Base-by-base conservation (phyloP, 495 filamentous ascomycete genomes). In the Bryoglossum gracile region DNA sequence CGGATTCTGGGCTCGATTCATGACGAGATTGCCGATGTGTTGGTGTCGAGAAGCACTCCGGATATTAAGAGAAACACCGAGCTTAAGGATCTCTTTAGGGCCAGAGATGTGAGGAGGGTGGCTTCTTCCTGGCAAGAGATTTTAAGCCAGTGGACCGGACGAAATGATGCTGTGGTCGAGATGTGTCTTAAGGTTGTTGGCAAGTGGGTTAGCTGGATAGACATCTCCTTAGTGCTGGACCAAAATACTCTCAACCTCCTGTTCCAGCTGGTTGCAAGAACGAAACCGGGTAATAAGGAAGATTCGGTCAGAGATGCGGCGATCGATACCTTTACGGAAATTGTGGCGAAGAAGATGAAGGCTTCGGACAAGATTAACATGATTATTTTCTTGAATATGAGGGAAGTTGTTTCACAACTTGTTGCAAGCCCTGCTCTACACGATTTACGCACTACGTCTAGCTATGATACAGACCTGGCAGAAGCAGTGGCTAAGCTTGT, bases 121-220 rank as follows among this genome's bases (percentile, higher is more conserved):
- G 83, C 87, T 34, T 68, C 69, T 45, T 89, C 89, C 2, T 97
- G 92, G 92, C 84, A 89, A 58, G 86, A 95, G 57, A 85, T 99
- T 46, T 71, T 99, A 43, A 76, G 78, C 4, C 76, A 82, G 55
- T 97, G 90, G 80, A 76, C 74, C 48, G 81, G 81, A 47, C 78
- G 77, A 33, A 79, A 94, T 55, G 79, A 89, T 54, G 60, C 58
- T 17, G 73, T 97, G 50, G 73, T 92, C 17, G 88, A 95, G 66
- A 80, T 89, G 74, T 89, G 83, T 53, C 74, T 99, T 23, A 89
- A 83, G 66, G 81, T 87, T 10, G 80, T 97, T 39, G 88, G 87
- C 16, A 86, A 87, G 61, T 99, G 94, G 94, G 89, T 94, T 38
- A 88, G 86, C 73, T 99, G 92, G 92, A 91, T 90, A 50, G 94